A percentile compares a stretch with the other conserved stretches of the same genome.
These are phyloP conservation scores for Lactuca sativa DNA, from an alignment of 129 eudicot genomes.

Conservation along the genomic window DNA sequence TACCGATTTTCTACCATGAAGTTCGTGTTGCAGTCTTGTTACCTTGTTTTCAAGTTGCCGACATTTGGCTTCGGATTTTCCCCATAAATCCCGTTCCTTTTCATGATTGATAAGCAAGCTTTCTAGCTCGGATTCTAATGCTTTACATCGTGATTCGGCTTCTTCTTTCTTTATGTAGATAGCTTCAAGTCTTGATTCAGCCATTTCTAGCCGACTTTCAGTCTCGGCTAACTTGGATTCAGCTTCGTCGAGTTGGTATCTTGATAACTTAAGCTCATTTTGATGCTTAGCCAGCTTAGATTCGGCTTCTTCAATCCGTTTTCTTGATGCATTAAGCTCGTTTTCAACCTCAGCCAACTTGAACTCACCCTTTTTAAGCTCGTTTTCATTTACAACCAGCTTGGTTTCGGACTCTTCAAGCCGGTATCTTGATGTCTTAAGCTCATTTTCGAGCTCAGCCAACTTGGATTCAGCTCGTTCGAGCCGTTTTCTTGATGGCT, in stretches of 20 bases:
- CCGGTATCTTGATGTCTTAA: constrained; percentile 14
- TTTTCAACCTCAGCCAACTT: constrained; percentile 13
- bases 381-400: not conserved
- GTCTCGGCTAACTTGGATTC: constrained; percentile 14
- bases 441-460: constrained; percentile 15
- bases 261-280: constrained; percentile 19
- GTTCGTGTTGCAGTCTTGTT: constrained; percentile 36
- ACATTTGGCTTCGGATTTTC: constrained; percentile 45
- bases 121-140: constrained; percentile 45
- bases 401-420: constrained; percentile 8
- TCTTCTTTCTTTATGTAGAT: constrained; percentile 40
- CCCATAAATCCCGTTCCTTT: constrained; percentile 49
- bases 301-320: constrained; percentile 10
- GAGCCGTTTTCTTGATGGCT: constrained; percentile 12
- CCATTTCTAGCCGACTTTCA: constrained; percentile 12
- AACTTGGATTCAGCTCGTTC: constrained; percentile 22
- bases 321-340: constrained; percentile 1
- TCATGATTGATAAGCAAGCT: constrained; percentile 34
- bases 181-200: constrained; percentile 46
- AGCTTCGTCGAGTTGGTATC: constrained; percentile 7
- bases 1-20: constrained; percentile 33
- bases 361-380: constrained; percentile 8
- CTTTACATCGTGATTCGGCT: constrained; percentile 45
- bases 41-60: constrained; percentile 49
- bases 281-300: constrained; percentile 10